These are phyloP conservation scores for Phialocephala sp. DNA, from an alignment of 2,329 filamentous ascomycete genomes.

Conservation along the genomic window DNA sequence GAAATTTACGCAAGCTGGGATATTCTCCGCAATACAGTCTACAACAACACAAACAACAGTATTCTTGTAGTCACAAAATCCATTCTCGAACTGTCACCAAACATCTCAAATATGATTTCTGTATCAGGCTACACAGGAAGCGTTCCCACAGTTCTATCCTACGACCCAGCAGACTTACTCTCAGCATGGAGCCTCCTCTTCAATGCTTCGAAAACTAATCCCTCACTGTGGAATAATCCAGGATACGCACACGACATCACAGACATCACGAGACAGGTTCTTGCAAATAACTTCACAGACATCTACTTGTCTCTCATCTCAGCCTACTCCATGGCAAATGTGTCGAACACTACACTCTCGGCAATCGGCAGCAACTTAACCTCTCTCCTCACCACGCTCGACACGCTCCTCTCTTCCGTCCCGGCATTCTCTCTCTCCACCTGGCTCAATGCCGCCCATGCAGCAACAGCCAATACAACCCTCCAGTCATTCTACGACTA, in stretches of 20 bases:
- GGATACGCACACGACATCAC: slow-evolving; percentile 54
- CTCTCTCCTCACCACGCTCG: slow-evolving; percentile 46
- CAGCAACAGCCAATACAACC: slow-evolving; percentile 33
- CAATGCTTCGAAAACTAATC: slow-evolving; percentile 42
- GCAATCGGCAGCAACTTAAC: slow-evolving; percentile 42
- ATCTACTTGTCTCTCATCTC: slow-evolving; percentile 57
- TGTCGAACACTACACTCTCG: slow-evolving; percentile 35
- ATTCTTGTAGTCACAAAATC: slow-evolving; percentile 49
- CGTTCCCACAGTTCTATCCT: slow-evolving; percentile 50
- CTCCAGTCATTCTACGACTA: slow-evolving; percentile 49
- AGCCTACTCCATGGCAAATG: slow-evolving; percentile 41
- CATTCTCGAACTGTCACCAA: slow-evolving; percentile 53
- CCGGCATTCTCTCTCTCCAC: slow-evolving; percentile 49
- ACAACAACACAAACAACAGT: slow-evolving; percentile 54
- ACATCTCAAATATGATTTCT: slow-evolving; percentile 47
- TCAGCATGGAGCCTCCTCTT: slow-evolving; percentile 49
- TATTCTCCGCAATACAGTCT: slow-evolving; percentile 50
- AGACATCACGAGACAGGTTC: slow-evolving; percentile 55
- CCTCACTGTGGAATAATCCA: slow-evolving; percentile 48
- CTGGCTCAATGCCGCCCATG: slow-evolving; percentile 50
- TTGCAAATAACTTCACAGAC: slow-evolving; percentile 54
- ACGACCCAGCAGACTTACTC: slow-evolving; percentile 47
- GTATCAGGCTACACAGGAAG: slow-evolving; percentile 41
- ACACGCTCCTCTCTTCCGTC: slow-evolving; percentile 50
- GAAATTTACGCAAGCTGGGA: slow-evolving; percentile 53